Base-by-base conservation (phyloP, 1,284 basidiomycete genomes). In the Sporisorium sorghi region DNA sequence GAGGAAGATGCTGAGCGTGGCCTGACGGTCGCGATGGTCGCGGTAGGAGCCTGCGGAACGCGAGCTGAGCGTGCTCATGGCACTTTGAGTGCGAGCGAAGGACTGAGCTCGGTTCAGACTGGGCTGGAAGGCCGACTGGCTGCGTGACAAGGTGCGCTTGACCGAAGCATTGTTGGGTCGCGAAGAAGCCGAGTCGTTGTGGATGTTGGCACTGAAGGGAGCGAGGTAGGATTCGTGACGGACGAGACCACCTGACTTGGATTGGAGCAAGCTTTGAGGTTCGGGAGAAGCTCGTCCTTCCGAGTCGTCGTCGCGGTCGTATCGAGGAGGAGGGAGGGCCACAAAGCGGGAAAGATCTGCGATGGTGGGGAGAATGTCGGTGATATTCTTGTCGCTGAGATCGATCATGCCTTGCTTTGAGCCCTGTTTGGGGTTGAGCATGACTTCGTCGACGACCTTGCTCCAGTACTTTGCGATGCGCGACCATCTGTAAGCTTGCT, bases 1-100 rank as follows among this genome's bases (percentile, higher is more conserved):
- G 23, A 73, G 58, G 33, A 73, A 73, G 61, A 73, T 57, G 65
- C 65, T 68, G 65, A 73, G 60, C 2, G 71, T 69, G n/a, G 65
- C 71, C 35, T 73, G 71, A 43, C 58, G 53, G 58, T 73, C 71
- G n/a, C 71, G 59, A 37, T 68, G 58, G 21, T 68, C 64, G 24
- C 58, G 71, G 37, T 65, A 65, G 9, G 65, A 73, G 35, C 50
- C 66, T 19, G 65, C 64, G 11, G 71, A 73, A 23, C 54, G 53
- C 8, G 71, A 65, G 48, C 61, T 64, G 54, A 69, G 46, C 1
- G 58, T 32, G 37, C 56, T 60, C 55, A 57, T 59, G 28, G 61
- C 71, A 28, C 71, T 73, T 39, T 53, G 47, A 42, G 60, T 68
- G 30, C 71, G 64, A 0, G 58, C 71, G 21, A 73, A 73, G 39